phyloP scores from a whole-genome alignment of 306 rosid species.

The Dryas octopetala region DNA sequence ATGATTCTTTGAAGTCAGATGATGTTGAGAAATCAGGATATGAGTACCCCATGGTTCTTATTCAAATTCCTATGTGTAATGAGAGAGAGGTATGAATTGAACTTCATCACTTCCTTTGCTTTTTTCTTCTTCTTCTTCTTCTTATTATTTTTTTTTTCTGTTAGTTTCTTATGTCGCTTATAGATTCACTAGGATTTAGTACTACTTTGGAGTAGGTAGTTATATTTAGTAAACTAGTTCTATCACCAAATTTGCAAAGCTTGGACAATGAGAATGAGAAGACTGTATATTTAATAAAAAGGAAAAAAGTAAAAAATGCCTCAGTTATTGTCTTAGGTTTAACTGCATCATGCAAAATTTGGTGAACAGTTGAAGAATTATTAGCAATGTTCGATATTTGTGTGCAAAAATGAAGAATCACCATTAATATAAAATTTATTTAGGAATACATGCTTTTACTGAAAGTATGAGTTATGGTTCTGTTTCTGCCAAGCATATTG shows the following conservation, averaged over 20 bases:
- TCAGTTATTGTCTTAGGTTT: conserved; percentile 12
- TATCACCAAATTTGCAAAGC: conserved; percentile 14
- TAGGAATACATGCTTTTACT: background rate
- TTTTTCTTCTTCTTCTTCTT: background rate
- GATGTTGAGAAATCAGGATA: conserved; percentile 62
- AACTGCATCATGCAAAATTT: background rate
- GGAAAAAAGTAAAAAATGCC: background rate
- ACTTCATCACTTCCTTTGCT: conserved; percentile 2
- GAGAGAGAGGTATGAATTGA: conserved; percentile 71
- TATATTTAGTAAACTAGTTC: conserved; percentile 9
- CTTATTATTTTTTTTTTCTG: background rate
- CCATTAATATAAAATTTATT: background rate
- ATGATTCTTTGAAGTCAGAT: conserved; percentile 47
- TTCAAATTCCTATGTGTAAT: conserved; percentile 96
- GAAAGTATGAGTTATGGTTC: background rate
- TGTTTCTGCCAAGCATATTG: no score
- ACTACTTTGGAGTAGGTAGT: background rate
- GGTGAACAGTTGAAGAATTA: background rate
- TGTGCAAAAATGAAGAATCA: background rate
- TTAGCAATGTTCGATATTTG: background rate
- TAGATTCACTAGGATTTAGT: background rate
- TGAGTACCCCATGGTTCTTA: conserved; percentile 81
- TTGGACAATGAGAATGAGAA: conserved; percentile 13
- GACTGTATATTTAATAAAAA: background rate
- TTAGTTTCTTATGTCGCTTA: background rate